Evolutionary conservation across 2,329 filamentous ascomycete species (phyloP), one percentile per base, ranked within the genome.

Genomic region (Pyricularia sp.): DNA sequence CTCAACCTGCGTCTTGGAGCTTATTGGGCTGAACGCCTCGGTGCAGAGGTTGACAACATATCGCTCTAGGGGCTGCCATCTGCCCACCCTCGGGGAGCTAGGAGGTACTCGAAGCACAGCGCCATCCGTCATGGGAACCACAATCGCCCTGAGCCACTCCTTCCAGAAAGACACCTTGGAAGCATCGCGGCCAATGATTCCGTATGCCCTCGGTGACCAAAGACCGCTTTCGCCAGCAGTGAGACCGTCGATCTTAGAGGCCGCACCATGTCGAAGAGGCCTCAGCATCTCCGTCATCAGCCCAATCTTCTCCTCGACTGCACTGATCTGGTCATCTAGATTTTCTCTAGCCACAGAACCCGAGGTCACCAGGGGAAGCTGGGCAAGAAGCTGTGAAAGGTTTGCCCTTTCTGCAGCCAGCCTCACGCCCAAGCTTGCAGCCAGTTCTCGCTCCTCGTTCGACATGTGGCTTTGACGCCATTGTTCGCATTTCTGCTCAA

Each of bases 41-140:
- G 93, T 93, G 77, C 94, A 99, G 40, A 99, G 81, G 74, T 97
- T 97, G 77, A 97, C 88, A 40, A 99, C 93, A 75, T 97, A 99
- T 72, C 93, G 88, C 78, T 99, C 94, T 66, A 99, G 78, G 16
- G 94, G 94, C 74, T 97, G 93, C 94, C 94, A 99, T 73, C 92
- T 86, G 60, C 94, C 94, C 68, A 96, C 87, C 71, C 87, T 90
- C 13, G 94, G 93, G 5, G 93, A 97, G 75, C 89, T 96, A 10
- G 91, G 82, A 7, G 94, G 91, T 8, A 99, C 87, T 65, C 93
- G 84, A 69, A 94, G 78, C 33, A 99, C 82, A 16, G 83, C 86
- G 24, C 93, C 91, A 72, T 96, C 92, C 1, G 88, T 92, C 94
- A 97, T 99, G 31, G 94, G 94, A 26, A 96, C 91, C n/a, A 94